Percentiles rank a stretch among this genome's conserved stretches.
Evolutionary conservation across 768 basidiomycete genomes (phyloP).

Genomic region (Sistotremastrum niveocremeum): DNA sequence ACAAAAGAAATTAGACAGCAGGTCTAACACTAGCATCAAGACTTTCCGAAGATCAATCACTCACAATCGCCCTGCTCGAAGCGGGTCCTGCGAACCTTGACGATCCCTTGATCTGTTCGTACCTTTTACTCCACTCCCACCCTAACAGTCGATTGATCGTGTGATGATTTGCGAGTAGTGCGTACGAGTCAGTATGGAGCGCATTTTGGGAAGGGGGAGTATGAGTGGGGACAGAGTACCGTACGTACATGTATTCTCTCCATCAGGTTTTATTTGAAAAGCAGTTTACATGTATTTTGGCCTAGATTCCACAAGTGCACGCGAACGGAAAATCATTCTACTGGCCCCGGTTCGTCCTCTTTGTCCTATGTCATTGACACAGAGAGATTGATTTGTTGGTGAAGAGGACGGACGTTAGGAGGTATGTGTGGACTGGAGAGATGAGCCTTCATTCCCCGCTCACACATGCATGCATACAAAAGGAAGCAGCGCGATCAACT

Average conservation of each 20-base stretch:
- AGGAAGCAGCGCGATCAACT: no score
- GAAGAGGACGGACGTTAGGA: no score
- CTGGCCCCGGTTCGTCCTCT: conserved; percentile 17
- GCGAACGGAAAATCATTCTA: conserved; percentile 18
- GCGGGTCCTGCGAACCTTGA: conserved; percentile 22
- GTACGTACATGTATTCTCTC: conserved; percentile 10
- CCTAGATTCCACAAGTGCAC: conserved; percentile 14
- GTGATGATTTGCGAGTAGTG: no score
- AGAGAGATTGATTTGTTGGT: no score
- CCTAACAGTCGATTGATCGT: no score
- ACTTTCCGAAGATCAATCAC: conserved; percentile 24
- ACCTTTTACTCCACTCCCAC: no score
- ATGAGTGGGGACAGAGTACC: conserved; percentile 25
- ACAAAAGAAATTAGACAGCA: no score
- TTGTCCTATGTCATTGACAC: no score
- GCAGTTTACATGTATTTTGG: conserved; percentile 10
- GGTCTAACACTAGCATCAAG: conserved; percentile 31
- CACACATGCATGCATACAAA: no score
- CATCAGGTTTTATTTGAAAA: neutral
- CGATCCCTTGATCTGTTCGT: conserved; percentile 19
- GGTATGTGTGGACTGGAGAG: no score
- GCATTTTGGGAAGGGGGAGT: conserved; percentile 10
- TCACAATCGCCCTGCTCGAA: conserved; percentile 28
- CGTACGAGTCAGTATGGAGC: no score
- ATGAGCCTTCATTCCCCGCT: no score